These are phyloP conservation scores for Dioszegia aurantiaca DNA, from an alignment of 768 basidiomycete species.

Conservation along the genomic window DNA sequence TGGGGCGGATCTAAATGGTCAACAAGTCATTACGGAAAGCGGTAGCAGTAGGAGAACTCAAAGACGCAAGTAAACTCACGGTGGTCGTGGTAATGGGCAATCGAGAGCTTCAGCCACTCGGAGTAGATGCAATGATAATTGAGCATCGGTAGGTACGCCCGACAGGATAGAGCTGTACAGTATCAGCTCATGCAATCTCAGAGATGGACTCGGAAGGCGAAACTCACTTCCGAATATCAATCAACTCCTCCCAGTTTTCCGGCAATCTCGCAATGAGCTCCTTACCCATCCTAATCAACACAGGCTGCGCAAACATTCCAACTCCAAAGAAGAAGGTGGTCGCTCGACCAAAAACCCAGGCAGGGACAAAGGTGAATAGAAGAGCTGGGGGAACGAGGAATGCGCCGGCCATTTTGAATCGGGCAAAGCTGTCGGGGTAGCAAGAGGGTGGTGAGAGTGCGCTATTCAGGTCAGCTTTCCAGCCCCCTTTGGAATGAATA, in stretches of 20 bases:
- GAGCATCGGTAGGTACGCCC: slow-evolving; percentile 54
- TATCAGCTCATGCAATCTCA: slow-evolving; percentile 3
- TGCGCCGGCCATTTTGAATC: slow-evolving; percentile 51
- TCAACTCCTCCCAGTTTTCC: slow-evolving; percentile 52
- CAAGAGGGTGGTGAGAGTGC: slow-evolving; percentile 50
- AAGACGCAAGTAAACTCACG: slow-evolving; percentile 25
- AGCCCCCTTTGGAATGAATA: too few species aligned
- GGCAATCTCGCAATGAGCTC: slow-evolving; percentile 49
- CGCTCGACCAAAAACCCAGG: slow-evolving; percentile 49
- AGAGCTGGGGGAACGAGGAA: slow-evolving; percentile 51
- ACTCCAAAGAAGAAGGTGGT: slow-evolving; percentile 52
- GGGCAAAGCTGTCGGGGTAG: slow-evolving; percentile 51
- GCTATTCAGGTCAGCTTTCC: slow-evolving; percentile 28
- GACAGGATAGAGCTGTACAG: slow-evolving; percentile 50
- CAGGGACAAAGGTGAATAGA: slow-evolving; percentile 48
- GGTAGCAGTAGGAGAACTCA: background rate
- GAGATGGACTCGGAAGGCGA: background rate
- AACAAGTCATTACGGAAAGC: background rate
- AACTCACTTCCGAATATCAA: slow-evolving; percentile 53
- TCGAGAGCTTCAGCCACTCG: slow-evolving; percentile 50
- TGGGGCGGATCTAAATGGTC: slow-evolving; percentile 37
- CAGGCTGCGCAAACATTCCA: slow-evolving; percentile 53
- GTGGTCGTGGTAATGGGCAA: slow-evolving; percentile 47
- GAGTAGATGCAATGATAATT: slow-evolving; percentile 52
- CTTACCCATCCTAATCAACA: slow-evolving; percentile 44